These are phyloP conservation scores for Mantamonas sphyraenae DNA, from an alignment of 78 protist genomes.

Conservation along the genomic window DNA sequence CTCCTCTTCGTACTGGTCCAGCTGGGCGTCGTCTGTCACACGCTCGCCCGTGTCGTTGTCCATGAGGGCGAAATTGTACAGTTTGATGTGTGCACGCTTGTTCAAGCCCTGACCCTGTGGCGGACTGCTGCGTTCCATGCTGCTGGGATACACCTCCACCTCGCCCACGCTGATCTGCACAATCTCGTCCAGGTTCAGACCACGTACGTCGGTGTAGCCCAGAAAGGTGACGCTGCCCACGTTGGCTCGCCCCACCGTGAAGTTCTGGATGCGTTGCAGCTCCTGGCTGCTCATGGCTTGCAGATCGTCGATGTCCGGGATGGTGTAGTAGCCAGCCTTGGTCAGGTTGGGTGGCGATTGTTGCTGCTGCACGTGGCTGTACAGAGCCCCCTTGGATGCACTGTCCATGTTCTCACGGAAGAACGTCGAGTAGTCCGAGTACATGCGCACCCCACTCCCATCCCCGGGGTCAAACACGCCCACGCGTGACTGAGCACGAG, in stretches of 20 bases:
- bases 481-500: no score
- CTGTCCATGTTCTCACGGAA: no score
- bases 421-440: no score
- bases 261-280: not conserved
- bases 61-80: not conserved
- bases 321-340: not conserved
- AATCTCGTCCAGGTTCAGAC: not conserved
- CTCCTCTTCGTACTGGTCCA: no score
- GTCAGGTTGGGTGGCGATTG: no score
- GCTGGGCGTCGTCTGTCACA: no score
- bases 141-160: not conserved
- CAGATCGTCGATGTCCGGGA: not conserved
- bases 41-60: not conserved
- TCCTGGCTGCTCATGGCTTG: not conserved
- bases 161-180: not conserved
- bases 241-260: not conserved
- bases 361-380: no score
- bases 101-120: not conserved
- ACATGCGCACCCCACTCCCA: no score
- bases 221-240: not conserved
- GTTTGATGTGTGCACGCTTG: not conserved
- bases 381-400: no score
- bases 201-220: conserved; percentile 3
- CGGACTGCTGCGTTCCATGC: not conserved
- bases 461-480: no score